Percentiles rank a stretch among this genome's conserved stretches.
These are phyloP conservation scores for Vararia minispora DNA, from an alignment of 768 basidiomycete species.

Conservation along the genomic window DNA sequence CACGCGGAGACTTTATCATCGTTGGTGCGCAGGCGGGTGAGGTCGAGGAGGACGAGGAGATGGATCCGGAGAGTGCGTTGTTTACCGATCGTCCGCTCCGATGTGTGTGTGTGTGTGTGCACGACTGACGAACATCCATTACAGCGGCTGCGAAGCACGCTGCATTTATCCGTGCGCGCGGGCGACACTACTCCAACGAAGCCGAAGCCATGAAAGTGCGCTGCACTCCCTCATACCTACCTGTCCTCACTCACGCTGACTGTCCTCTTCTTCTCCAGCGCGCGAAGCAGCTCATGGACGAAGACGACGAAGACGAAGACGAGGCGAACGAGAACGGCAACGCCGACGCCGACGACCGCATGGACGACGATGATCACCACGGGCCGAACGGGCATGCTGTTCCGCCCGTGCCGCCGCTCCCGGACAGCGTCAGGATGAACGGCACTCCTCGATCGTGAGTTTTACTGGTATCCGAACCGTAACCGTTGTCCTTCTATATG, in stretches of 20 bases:
- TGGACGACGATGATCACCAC: slow-evolving; percentile 9
- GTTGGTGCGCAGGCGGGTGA: slow-evolving; percentile 37
- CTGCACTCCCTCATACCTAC: not conserved
- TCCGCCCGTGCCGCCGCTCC: not conserved
- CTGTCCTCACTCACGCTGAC: slow-evolving; percentile 5
- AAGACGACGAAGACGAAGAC: slow-evolving; percentile 45
- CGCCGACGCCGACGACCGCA: slow-evolving; percentile 12
- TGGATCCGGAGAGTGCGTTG: slow-evolving; percentile 78
- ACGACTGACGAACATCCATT: not conserved
- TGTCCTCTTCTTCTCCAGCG: slow-evolving; percentile 29
- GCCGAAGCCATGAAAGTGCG: slow-evolving; percentile 87
- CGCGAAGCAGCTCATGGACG: slow-evolving; percentile 50
- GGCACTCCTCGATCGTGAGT: slow-evolving; percentile 1
- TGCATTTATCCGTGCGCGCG: slow-evolving; percentile 69
- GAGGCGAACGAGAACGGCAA: slow-evolving; percentile 12
- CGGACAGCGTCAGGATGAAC: slow-evolving; percentile 1
- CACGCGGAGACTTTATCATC: slow-evolving; percentile 47
- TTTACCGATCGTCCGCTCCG: not conserved
- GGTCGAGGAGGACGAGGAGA: slow-evolving; percentile 66
- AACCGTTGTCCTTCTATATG: too few species aligned
- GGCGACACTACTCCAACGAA: slow-evolving; percentile 83
- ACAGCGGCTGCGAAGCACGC: slow-evolving; percentile 75
- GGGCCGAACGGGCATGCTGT: not conserved
- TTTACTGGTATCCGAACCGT: too few species aligned
- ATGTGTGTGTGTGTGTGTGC: slow-evolving; percentile 1